Conservation (phyloP, 805 yeast genomes). For the Candida tallmaniae region DNA sequence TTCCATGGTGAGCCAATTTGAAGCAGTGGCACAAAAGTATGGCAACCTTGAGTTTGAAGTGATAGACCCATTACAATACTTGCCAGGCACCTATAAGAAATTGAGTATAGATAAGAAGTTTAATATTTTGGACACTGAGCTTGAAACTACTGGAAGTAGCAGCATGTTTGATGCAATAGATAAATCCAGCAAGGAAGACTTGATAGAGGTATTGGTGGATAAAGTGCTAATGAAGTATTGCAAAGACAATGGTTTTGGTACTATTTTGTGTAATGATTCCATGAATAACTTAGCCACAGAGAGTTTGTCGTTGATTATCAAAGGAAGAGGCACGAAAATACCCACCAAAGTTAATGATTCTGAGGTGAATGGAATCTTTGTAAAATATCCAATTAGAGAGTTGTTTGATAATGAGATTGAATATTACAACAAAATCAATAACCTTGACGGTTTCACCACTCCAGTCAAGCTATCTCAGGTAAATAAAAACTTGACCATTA, state of each 20-base stretch:
- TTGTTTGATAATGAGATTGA: slow-evolving; percentile 64
- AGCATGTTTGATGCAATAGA: slow-evolving; percentile 11
- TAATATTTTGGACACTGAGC: slow-evolving; percentile 1
- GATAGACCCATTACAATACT: no score
- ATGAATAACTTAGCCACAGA: slow-evolving; percentile 83
- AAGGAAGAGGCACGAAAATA: slow-evolving; percentile 77
- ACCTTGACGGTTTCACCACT: slow-evolving; percentile 27
- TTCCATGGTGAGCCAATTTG: no score
- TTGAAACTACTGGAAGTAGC: neutral
- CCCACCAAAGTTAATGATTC: slow-evolving; percentile 48
- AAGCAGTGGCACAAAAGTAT: no score
- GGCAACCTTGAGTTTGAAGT: no score
- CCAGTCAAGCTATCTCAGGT: slow-evolving; percentile 31
- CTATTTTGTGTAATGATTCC: slow-evolving; percentile 69
- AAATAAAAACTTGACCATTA: slow-evolving; percentile 72
- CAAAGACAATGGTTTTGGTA: slow-evolving; percentile 37
- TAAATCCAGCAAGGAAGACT: slow-evolving; percentile 65
- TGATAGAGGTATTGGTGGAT: slow-evolving; percentile 43
- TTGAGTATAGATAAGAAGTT: slow-evolving; percentile 10
- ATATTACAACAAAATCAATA: slow-evolving; percentile 45
- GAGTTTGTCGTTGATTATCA: slow-evolving; percentile 73
- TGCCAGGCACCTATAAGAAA: no score
- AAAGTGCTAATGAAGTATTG: slow-evolving; percentile 49
- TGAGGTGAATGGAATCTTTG: slow-evolving; percentile 30
- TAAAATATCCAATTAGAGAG: slow-evolving; percentile 72